Evolutionary conservation across 108 stramenopile genomes (phyloP).

Genomic region (Conticribra guillardii): DNA sequence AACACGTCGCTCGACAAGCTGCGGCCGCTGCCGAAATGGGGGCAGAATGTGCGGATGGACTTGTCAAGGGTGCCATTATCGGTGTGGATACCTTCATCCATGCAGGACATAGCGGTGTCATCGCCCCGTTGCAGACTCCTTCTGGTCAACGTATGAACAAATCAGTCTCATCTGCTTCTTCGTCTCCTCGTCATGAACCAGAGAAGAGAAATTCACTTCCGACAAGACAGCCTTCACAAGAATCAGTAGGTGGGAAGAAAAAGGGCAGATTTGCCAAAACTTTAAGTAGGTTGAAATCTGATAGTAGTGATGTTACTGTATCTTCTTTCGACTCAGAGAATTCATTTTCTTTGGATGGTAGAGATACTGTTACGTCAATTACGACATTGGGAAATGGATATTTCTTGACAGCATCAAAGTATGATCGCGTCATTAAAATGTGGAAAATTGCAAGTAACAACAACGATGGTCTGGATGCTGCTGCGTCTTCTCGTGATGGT

Average conservation of each 20-base stretch:
- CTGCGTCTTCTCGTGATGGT: background rate
- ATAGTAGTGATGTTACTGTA: background rate
- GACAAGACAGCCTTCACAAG: no score
- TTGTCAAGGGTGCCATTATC: conserved; percentile 6
- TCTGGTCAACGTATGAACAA: no score
- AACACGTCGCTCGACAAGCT: conserved; percentile 1
- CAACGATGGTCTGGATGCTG: no score
- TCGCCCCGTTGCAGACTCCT: background rate
- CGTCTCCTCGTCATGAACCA: background rate
- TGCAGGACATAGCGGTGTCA: conserved; percentile 5
- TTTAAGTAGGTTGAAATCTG: conserved; percentile 7
- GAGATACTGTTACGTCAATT: conserved; percentile 31
- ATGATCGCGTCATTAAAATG: conserved; percentile 43
- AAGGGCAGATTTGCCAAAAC: background rate
- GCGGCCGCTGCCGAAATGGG: conserved; percentile 12
- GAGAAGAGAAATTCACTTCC: no score
- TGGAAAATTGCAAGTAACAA: conserved; percentile 31
- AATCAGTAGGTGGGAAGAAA: background rate
- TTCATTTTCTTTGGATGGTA: background rate
- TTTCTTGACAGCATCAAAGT: conserved; percentile 43
- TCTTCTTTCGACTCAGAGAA: conserved; percentile 2
- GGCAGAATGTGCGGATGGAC: background rate
- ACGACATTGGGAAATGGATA: conserved; percentile 27
- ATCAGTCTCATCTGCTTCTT: background rate
- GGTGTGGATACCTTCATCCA: conserved; percentile 24